phyloP scores from a whole-genome alignment of 164 flowering plant genomes.

The Brasenia schreberi region DNA sequence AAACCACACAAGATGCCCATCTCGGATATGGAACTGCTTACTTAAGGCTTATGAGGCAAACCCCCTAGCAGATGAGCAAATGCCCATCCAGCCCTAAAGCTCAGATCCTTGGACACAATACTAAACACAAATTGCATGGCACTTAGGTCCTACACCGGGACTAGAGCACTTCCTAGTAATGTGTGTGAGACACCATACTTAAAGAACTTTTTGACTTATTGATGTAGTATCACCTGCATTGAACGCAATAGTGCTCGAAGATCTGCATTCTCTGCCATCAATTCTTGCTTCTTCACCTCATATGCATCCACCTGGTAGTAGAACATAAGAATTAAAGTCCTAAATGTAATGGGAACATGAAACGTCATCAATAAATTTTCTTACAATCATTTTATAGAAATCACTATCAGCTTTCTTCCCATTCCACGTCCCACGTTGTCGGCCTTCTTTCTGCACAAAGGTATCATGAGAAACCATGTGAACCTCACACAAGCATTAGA shows the following conservation, averaged over 20 bases:
- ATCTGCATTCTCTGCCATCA: slow-evolving; percentile 82
- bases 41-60: no score
- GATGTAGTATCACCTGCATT: slow-evolving; percentile 65
- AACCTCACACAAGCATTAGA: neutral
- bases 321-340: neutral
- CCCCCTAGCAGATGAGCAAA: no score
- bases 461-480: slow-evolving; percentile 4
- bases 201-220: no score
- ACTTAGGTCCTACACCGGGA: no score
- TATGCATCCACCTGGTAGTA: slow-evolving; percentile 73
- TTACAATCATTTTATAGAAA: slow-evolving; percentile 89
- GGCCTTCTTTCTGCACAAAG: slow-evolving; percentile 84
- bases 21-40: no score
- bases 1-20: no score
- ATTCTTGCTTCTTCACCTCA: slow-evolving; percentile 90
- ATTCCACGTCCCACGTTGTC: slow-evolving; percentile 99
- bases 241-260: slow-evolving; percentile 82
- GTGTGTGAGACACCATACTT: no score
- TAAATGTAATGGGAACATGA: neutral
- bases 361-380: slow-evolving; percentile 9
- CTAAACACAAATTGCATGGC: no score
- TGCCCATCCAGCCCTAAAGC: no score
- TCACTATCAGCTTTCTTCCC: slow-evolving; percentile 94
- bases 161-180: no score
- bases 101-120: no score